Evolutionary conservation across 345 rosid species (phyloP).

Genomic region (Murraya paniculata): DNA sequence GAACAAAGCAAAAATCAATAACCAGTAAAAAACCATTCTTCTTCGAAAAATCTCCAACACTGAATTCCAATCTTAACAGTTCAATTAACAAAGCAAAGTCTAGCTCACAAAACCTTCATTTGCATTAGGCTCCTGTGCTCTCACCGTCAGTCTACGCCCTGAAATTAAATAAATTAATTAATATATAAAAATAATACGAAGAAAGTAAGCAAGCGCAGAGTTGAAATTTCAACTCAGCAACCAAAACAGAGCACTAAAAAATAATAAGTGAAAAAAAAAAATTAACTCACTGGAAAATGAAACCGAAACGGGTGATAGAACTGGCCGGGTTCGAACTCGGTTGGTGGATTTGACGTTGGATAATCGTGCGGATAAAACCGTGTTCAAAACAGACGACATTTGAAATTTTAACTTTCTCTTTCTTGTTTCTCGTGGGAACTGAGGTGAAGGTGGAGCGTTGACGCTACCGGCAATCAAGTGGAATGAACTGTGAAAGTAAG

Average conservation of each 20-base stretch:
- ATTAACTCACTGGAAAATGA: conserved; percentile 50
- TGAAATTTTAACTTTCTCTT: not conserved
- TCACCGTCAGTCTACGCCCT: conserved; percentile 68
- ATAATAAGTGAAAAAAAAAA: not conserved
- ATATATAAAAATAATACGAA: too few relatives aligned
- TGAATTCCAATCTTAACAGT: not conserved
- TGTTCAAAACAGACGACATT: conserved; percentile 64
- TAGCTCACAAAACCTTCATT: conserved; percentile 54
- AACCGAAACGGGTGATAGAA: conserved; percentile 33
- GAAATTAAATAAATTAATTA: not conserved
- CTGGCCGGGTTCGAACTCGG: conserved; percentile 35
- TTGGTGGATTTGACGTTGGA: conserved; percentile 28
- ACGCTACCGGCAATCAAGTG: not conserved
- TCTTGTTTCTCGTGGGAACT: not conserved
- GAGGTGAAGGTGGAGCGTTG: not conserved
- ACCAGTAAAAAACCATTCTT: not conserved
- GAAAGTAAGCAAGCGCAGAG: not conserved
- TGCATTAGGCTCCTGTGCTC: conserved; percentile 80
- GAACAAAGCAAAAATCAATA: not conserved
- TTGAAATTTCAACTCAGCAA: not conserved
- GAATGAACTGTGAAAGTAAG: not conserved
- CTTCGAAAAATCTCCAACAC: not conserved
- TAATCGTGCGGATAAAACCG: conserved; percentile 40
- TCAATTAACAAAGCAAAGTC: not conserved
- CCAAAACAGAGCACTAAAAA: not conserved